Conservation (phyloP, 1,284 basidiomycete species). For the Hemileia vastatrix region DNA sequence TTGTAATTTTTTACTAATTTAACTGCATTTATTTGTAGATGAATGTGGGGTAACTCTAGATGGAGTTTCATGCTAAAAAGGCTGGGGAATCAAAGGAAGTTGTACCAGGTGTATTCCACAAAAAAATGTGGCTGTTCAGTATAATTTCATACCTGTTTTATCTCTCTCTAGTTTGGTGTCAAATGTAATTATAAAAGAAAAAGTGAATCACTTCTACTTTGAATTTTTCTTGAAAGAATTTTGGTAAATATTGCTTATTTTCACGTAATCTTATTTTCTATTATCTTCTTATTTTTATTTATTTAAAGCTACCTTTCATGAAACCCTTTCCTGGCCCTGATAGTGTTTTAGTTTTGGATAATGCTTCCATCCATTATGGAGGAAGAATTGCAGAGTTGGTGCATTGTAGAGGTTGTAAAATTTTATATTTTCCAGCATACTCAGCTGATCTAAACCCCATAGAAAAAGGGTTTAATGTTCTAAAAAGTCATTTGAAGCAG, state of each 20-base stretch:
- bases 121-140: neutral
- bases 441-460: slow-evolving; percentile 4
- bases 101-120: neutral
- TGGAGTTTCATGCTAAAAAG: neutral
- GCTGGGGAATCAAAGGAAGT: neutral
- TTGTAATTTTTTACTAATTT: no score
- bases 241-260: neutral
- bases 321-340: no score
- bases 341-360: slow-evolving; percentile 1
- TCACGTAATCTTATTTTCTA: no score
- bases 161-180: neutral
- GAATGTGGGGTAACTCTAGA: neutral
- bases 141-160: neutral
- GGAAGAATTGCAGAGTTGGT: neutral
- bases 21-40: no score
- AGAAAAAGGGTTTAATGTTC: no score
- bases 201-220: neutral
- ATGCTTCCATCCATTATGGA: neutral
- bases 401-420: neutral
- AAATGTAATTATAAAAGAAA: neutral
- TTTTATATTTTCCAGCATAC: neutral
- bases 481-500: neutral
- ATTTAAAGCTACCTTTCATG: neutral
- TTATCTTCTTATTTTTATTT: neutral
- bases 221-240: neutral